Percentiles rank a stretch among this genome's conserved stretches.
phyloP scores from a whole-genome alignment of 2,329 filamentous ascomycete genomes.

The Herpotrichia juniperi region DNA sequence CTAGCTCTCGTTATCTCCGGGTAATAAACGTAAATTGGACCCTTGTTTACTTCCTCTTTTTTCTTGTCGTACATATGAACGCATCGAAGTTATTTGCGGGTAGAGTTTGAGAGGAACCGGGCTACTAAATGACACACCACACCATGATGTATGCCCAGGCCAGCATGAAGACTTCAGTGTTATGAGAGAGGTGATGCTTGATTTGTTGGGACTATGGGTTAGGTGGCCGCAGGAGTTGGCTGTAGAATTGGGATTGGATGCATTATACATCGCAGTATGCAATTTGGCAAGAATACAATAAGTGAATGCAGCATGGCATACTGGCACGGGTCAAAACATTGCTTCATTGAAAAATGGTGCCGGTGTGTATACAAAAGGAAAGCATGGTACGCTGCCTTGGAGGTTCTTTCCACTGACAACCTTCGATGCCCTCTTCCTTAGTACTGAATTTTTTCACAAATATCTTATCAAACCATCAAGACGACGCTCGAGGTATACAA shows the following conservation, averaged over 20 bases:
- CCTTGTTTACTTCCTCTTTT: conserved; percentile 3
- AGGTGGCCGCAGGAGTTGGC: background rate
- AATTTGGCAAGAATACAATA: no score
- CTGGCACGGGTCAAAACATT: no score
- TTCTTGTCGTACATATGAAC: background rate
- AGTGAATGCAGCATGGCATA: no score
- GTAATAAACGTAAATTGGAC: conserved; percentile 5
- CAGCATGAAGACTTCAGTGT: background rate
- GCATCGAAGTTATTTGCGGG: conserved; percentile 1
- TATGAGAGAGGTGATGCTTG: background rate
- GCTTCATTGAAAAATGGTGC: no score
- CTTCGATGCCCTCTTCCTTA: no score
- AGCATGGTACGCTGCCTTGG: no score
- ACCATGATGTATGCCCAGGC: background rate
- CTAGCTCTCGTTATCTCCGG: conserved; percentile 6
- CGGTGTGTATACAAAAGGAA: no score
- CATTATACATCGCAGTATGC: conserved; percentile 1
- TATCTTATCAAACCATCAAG: no score
- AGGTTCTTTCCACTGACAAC: no score
- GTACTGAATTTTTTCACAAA: no score
- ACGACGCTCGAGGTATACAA: no score
- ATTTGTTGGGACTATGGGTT: background rate
- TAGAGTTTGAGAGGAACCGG: conserved; percentile 1
- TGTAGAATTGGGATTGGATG: background rate
- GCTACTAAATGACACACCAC: conserved; percentile 9